Percentiles rank a stretch among this genome's conserved stretches.
These are phyloP conservation scores for Colletotrichum aenigma DNA, from an alignment of 2,329 filamentous ascomycete genomes.

Conservation along the genomic window DNA sequence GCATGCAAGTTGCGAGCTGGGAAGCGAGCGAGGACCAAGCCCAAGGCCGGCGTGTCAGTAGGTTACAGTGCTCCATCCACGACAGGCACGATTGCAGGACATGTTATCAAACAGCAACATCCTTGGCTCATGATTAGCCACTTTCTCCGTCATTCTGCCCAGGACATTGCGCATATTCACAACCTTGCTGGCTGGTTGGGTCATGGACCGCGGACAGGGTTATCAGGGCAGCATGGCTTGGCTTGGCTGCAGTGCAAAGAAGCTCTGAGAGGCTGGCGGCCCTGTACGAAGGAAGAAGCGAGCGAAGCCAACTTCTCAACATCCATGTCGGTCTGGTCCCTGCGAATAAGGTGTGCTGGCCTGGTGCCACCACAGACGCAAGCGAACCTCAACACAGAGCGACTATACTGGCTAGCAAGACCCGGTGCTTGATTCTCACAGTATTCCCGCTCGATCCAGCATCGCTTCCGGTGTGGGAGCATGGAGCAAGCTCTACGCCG, in stretches of 20 bases:
- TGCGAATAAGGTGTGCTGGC: neutral
- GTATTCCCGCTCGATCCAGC: neutral
- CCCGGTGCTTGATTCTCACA: neutral
- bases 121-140: neutral
- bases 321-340: neutral
- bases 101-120: neutral
- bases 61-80: neutral
- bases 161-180: neutral
- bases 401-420: neutral
- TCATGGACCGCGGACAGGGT: neutral
- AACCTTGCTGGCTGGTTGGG: neutral
- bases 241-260: neutral
- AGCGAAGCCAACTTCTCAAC: neutral
- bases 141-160: neutral
- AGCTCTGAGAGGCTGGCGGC: neutral
- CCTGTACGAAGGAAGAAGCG: neutral
- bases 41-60: neutral
- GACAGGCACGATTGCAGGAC: neutral
- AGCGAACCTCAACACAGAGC: neutral
- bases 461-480: neutral
- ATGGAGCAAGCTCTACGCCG: neutral
- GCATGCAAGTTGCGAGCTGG: neutral
- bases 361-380: conserved; percentile 10
- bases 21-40: neutral
- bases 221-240: neutral